Evolutionary conservation across 2,329 filamentous ascomycete genomes (phyloP).

Genomic region (Mollisia scopiformis): DNA sequence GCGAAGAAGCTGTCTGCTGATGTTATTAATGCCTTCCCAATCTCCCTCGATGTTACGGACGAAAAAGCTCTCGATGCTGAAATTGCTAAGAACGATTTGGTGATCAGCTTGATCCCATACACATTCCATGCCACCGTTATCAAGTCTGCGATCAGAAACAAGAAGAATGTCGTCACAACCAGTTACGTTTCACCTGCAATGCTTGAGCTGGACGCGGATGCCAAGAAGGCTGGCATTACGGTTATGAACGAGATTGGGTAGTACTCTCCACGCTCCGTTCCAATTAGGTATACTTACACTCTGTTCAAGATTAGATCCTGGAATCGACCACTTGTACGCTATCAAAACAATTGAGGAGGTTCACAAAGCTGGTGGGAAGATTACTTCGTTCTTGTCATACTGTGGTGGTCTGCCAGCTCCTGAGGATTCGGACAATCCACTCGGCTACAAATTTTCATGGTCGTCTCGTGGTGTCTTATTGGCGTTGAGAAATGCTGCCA

Average conservation of each 20-base stretch:
- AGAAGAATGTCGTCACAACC: slow-evolving; percentile 96
- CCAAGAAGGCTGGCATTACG: slow-evolving; percentile 90
- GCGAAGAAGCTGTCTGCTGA: slow-evolving; percentile 76
- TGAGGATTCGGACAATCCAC: slow-evolving; percentile 82
- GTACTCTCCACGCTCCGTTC: too few species aligned
- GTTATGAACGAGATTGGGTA: slow-evolving; percentile 99
- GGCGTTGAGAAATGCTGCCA: slow-evolving; percentile 84
- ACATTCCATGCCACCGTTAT: slow-evolving; percentile 87
- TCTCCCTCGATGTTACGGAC: slow-evolving; percentile 84
- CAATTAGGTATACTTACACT: too few species aligned
- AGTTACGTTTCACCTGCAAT: slow-evolving; percentile 92
- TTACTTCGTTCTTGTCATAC: slow-evolving; percentile 79
- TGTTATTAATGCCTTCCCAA: slow-evolving; percentile 72
- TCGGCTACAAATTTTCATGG: slow-evolving; percentile 87
- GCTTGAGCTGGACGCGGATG: slow-evolving; percentile 80
- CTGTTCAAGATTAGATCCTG: slow-evolving; percentile 70
- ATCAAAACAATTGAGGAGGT: slow-evolving; percentile 87
- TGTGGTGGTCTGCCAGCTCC: slow-evolving; percentile 78
- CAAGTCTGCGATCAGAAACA: slow-evolving; percentile 88
- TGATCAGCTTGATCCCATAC: slow-evolving; percentile 87
- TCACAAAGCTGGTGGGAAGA: slow-evolving; percentile 85
- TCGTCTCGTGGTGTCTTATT: slow-evolving; percentile 76
- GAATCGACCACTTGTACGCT: slow-evolving; percentile 75
- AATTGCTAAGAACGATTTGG: slow-evolving; percentile 78
- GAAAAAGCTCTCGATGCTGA: slow-evolving; percentile 76